Conservation (phyloP, 2,329 filamentous ascomycete genomes). For the Hypocreales sp. region DNA sequence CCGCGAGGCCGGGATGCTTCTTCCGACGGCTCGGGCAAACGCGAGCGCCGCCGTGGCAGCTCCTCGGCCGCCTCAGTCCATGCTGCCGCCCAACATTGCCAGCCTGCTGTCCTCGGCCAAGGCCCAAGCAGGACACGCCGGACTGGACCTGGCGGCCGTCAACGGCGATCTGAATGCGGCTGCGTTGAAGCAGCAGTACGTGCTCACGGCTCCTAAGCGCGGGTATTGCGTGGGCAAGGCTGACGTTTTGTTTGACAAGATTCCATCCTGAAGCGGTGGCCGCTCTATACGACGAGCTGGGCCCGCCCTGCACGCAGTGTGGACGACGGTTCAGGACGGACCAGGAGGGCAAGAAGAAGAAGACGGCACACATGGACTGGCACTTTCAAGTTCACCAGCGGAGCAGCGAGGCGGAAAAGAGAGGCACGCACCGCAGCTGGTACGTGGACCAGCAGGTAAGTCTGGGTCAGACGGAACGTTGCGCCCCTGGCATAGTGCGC, state of each 20-base stretch:
- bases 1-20: conserved; percentile 51
- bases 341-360: conserved; percentile 66
- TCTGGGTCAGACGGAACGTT: conserved; percentile 1
- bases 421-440: conserved; percentile 85
- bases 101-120: conserved; percentile 19
- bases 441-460: conserved; percentile 78
- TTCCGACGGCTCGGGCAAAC: conserved; percentile 24
- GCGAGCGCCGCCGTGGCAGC: conserved; percentile 17
- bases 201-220: conserved; percentile 6
- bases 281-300: conserved; percentile 63
- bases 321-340: conserved; percentile 72
- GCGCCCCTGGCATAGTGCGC: too few species aligned
- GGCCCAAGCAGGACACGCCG: conserved; percentile 6
- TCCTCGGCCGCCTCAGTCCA: conserved; percentile 11
- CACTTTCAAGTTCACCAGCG: conserved; percentile 90
- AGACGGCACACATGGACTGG: conserved; percentile 92
- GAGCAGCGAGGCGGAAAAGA: conserved; percentile 70
- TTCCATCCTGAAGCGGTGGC: conserved; percentile 61
- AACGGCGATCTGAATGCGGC: conserved; percentile 48
- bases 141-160: not conserved
- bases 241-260: too few species aligned
- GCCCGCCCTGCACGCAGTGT: conserved; percentile 82
- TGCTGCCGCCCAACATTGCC: conserved; percentile 19
- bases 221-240: too few species aligned
- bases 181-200: conserved; percentile 58